phyloP scores from a whole-genome alignment of 164 flowering plant species.

The Magnolia sinica region DNA sequence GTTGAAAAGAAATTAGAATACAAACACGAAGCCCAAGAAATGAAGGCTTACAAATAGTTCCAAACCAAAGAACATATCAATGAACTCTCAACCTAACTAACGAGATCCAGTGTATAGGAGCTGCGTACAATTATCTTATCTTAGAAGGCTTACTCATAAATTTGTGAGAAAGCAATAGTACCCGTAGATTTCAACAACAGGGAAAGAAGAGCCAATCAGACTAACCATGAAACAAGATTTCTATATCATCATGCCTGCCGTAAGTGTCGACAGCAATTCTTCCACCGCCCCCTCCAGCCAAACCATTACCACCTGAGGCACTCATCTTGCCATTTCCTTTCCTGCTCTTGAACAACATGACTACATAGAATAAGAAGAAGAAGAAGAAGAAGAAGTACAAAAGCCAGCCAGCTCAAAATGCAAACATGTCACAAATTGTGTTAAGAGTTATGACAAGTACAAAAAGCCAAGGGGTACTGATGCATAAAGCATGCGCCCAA shows the following conservation, averaged over 20 bases:
- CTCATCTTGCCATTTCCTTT: constrained; percentile 81
- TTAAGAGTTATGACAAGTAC: no score
- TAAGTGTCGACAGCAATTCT: constrained; percentile 74
- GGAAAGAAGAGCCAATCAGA: neutral
- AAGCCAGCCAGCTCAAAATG: neutral
- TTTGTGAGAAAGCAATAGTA: neutral
- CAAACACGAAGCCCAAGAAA: no score
- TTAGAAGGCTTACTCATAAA: neutral
- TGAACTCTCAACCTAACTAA: no score
- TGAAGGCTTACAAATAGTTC: no score
- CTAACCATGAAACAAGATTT: constrained; percentile 78
- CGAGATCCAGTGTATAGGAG: neutral
- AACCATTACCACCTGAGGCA: constrained; percentile 95
- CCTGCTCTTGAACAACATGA: constrained; percentile 50
- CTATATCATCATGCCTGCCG: constrained; percentile 79
- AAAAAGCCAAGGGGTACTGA: no score
- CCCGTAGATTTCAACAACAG: neutral
- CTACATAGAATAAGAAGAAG: neutral
- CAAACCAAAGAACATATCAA: no score
- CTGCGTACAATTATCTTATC: neutral
- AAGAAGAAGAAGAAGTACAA: neutral
- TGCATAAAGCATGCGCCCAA: no score
- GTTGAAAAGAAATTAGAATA: no score
- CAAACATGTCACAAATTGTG: neutral
- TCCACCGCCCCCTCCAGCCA: constrained; percentile 97